Evolutionary conservation across 176 grass and related monocot genomes (phyloP).

Genomic region (Canna indica): DNA sequence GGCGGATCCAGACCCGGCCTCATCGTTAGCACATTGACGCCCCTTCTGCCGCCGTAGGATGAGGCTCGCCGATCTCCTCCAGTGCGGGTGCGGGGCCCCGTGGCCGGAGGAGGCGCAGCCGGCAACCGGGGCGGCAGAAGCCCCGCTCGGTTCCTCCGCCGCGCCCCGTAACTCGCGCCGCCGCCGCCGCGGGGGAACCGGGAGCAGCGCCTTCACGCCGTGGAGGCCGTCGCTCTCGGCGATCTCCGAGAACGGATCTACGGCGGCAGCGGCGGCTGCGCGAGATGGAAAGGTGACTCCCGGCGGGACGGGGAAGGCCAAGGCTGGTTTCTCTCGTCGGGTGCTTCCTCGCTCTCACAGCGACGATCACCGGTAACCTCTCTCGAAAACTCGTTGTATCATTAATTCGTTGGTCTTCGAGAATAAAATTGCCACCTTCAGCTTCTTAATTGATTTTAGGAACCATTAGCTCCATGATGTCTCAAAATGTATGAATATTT

Average conservation of each 20-base stretch:
- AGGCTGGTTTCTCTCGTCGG: not conserved
- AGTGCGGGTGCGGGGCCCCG: not conserved
- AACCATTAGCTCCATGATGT: too few relatives aligned
- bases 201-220: not conserved
- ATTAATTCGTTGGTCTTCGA: not conserved
- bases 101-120: not conserved
- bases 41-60: not conserved
- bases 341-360: not conserved
- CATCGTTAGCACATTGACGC: too few relatives aligned
- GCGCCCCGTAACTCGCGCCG: not conserved
- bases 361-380: not conserved
- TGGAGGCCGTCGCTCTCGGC: slow-evolving; percentile 6
- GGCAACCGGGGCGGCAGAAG: not conserved
- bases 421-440: not conserved
- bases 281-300: not conserved
- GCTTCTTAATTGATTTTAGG: not conserved
- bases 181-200: not conserved
- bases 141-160: not conserved
- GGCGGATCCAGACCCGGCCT: not conserved
- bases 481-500: too few relatives aligned
- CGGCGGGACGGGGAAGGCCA: not conserved
- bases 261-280: not conserved
- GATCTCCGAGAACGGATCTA: not conserved
- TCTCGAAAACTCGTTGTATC: not conserved
- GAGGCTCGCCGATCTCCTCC: slow-evolving; percentile 1